phyloP scores from a whole-genome alignment of 768 basidiomycete species.

The Psilocybe azurescens region DNA sequence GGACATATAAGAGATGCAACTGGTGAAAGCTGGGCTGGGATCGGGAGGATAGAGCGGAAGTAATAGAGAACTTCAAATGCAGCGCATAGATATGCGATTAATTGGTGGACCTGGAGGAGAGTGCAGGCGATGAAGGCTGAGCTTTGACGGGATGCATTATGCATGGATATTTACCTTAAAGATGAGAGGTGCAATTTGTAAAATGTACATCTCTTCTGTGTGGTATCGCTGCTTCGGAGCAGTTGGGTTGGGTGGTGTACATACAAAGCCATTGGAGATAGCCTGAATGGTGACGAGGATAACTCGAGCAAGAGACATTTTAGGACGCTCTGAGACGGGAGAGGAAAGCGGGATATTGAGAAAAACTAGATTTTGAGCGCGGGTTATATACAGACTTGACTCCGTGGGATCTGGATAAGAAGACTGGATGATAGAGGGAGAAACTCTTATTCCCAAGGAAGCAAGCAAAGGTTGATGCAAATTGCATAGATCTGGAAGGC shows the following conservation, averaged over 20 bases:
- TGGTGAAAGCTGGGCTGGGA: conserved; percentile 35
- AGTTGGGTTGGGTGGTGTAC: conserved; percentile 62
- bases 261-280: conserved; percentile 53
- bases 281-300: conserved; percentile 55
- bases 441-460: conserved; percentile 11
- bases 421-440: conserved; percentile 3
- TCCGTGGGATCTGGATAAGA: conserved; percentile 20
- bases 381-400: conserved; percentile 21
- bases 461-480: conserved; percentile 1
- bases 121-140: not conserved
- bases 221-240: conserved; percentile 55
- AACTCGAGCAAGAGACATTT: conserved; percentile 55
- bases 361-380: not conserved
- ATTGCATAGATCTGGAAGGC: conserved; percentile 5
- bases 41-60: conserved; percentile 33
- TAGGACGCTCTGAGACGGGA: not conserved
- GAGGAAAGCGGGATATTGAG: not conserved
- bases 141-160: not conserved
- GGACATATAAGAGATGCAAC: conserved; percentile 38
- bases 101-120: conserved; percentile 47
- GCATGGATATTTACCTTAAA: conserved; percentile 47
- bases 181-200: conserved; percentile 60
- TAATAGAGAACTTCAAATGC: conserved; percentile 54
- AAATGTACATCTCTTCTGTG: conserved; percentile 53
- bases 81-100: conserved; percentile 55